Evolutionary conservation across 1,284 basidiomycete genomes (phyloP).

Genomic region (Sporisorium exsertum): DNA sequence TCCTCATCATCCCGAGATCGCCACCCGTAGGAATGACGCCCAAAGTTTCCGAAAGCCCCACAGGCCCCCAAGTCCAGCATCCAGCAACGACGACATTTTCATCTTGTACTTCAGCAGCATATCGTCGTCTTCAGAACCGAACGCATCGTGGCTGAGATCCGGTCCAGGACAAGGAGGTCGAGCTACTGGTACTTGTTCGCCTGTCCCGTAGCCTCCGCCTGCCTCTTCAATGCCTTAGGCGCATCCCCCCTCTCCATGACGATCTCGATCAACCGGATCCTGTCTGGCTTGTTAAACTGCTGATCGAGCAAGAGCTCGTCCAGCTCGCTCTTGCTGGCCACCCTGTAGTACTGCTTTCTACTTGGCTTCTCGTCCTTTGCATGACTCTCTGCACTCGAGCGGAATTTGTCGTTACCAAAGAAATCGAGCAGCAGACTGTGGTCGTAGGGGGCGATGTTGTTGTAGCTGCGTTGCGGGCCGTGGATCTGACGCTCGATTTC

Average conservation of each 20-base stretch:
- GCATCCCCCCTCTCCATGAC: slow-evolving; percentile 81
- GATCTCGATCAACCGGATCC: slow-evolving; percentile 83
- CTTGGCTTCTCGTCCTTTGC: slow-evolving; percentile 72
- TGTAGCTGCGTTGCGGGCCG: slow-evolving; percentile 73
- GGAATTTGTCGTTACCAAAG: slow-evolving; percentile 37
- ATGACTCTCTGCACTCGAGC: slow-evolving; percentile 41
- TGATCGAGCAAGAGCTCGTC: slow-evolving; percentile 75
- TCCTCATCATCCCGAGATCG: not conserved
- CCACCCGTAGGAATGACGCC: not conserved
- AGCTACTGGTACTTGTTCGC: slow-evolving; percentile 50
- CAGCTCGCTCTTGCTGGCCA: slow-evolving; percentile 77
- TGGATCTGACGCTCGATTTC: slow-evolving; percentile 83
- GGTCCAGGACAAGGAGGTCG: too few species aligned
- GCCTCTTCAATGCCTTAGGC: slow-evolving; percentile 75
- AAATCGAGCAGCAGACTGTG: slow-evolving; percentile 54
- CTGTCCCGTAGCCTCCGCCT: slow-evolving; percentile 71
- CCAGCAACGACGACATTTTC: too few species aligned
- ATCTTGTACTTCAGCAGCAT: too few species aligned
- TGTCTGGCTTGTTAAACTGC: slow-evolving; percentile 75
- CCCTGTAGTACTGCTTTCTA: slow-evolving; percentile 76
- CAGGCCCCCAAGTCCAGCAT: too few species aligned
- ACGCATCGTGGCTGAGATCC: too few species aligned
- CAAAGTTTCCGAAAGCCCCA: not conserved
- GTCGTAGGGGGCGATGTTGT: slow-evolving; percentile 57
- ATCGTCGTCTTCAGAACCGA: too few species aligned